phyloP scores from a whole-genome alignment of 1,139 yeast genomes.

The Candida smagusa region DNA sequence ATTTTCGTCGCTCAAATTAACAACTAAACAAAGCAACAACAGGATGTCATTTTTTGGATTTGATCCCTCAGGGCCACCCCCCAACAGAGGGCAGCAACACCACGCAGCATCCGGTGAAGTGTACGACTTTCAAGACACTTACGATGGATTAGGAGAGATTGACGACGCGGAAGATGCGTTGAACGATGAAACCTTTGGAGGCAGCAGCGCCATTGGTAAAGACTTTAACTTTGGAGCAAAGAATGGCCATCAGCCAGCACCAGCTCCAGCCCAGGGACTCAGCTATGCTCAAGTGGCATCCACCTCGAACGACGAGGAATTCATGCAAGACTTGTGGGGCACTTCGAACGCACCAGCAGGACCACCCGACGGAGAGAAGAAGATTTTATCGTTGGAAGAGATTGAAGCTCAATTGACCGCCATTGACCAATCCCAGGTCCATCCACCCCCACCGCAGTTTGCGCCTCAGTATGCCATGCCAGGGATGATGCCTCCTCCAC shows the following conservation, averaged over 20 bases:
- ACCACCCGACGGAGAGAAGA: slow-evolving; percentile 26
- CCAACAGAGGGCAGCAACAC: slow-evolving; percentile 8
- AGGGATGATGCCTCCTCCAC: slow-evolving; percentile 37
- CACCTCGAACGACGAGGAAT: slow-evolving; percentile 43
- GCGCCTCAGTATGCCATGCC: slow-evolving; percentile 28
- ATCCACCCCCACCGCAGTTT: slow-evolving; percentile 16
- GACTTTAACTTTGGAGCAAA: slow-evolving; percentile 71
- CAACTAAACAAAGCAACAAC: slow-evolving; percentile 3
- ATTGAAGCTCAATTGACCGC: slow-evolving; percentile 70
- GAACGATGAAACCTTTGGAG: slow-evolving; percentile 88
- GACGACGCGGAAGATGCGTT: slow-evolving; percentile 76
- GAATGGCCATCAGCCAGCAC: slow-evolving; percentile 13
- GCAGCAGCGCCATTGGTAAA: slow-evolving; percentile 51
- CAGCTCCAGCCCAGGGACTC: slow-evolving; percentile 22
- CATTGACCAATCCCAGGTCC: slow-evolving; percentile 27
- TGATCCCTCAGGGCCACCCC: slow-evolving; percentile 45
- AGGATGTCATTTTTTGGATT: slow-evolving; percentile 59
- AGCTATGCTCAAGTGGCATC: slow-evolving; percentile 56
- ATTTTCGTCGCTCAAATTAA: slow-evolving; percentile 6
- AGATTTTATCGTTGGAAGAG: slow-evolving; percentile 66
- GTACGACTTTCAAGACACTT: slow-evolving; percentile 80
- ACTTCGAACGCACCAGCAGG: slow-evolving; percentile 30
- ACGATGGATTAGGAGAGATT: slow-evolving; percentile 72
- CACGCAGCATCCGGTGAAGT: slow-evolving; percentile 20
- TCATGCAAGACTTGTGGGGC: slow-evolving; percentile 52